Conservation (phyloP, 2,329 filamentous ascomycete genomes). For the Cordyceps cicadae region DNA sequence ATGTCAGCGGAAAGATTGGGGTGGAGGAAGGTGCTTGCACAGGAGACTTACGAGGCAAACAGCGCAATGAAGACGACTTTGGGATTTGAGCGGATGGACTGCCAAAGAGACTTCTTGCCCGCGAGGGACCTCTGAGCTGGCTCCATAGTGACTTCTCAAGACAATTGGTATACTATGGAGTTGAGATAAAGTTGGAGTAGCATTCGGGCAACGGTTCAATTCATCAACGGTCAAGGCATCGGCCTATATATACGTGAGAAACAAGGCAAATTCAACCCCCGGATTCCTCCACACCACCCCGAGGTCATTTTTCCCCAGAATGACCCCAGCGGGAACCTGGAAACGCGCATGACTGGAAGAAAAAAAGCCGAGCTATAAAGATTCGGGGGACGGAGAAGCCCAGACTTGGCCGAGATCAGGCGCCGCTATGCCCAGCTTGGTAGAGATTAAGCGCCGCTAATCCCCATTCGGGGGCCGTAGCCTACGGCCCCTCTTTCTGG, state of each 20-base stretch:
- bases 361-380: neutral
- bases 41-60: constrained; percentile 29
- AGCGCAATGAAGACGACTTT: constrained; percentile 31
- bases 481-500: constrained; percentile 12
- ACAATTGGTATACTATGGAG: neutral
- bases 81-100: constrained; percentile 25
- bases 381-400: neutral
- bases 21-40: neutral
- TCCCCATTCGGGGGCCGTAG: constrained; percentile 10
- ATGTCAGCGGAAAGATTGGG: neutral
- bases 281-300: constrained; percentile 9
- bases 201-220: neutral
- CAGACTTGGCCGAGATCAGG: neutral
- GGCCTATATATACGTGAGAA: constrained; percentile 4
- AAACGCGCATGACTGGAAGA: constrained; percentile 6
- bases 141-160: constrained; percentile 10
- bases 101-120: constrained; percentile 18
- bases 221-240: constrained; percentile 9
- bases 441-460: constrained; percentile 3
- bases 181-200: neutral
- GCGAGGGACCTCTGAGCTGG: constrained; percentile 13
- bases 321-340: neutral
- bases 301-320: constrained; percentile 6
- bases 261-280: neutral
- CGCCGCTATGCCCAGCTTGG: constrained; percentile 3